These are phyloP conservation scores for Fraxinus pennsylvanica DNA, from an alignment of 257 asterid species.

Conservation along the genomic window DNA sequence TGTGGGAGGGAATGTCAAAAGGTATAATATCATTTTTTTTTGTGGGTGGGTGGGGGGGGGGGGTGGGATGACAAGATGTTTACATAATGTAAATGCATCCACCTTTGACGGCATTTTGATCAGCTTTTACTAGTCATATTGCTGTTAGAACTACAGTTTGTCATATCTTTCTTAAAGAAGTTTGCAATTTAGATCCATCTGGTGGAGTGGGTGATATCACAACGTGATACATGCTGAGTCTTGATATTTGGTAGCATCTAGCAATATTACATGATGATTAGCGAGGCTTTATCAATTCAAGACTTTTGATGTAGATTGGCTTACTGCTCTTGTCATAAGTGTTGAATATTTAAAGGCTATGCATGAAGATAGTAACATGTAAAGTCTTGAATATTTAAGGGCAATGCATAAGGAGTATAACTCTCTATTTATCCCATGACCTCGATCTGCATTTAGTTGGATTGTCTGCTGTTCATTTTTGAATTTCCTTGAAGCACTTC, in stretches of 20 bases:
- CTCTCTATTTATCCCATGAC: not conserved
- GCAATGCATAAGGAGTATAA: not conserved
- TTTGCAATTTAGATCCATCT: too few species aligned
- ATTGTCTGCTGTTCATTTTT: not conserved
- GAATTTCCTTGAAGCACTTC: not conserved
- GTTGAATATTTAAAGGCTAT: not conserved
- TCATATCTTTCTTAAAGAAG: too few species aligned
- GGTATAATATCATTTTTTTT: conserved; percentile 36
- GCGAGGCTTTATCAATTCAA: not conserved
- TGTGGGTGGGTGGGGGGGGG: too few species aligned
- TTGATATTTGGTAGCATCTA: not conserved
- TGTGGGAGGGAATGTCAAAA: conserved; percentile 79
- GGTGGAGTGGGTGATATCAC: not conserved
- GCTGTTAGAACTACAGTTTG: too few species aligned
- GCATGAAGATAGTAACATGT: not conserved
- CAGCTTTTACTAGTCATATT: too few species aligned
- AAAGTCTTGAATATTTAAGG: not conserved
- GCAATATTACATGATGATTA: not conserved
- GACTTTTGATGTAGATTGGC: not conserved
- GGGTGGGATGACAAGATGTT: too few species aligned
- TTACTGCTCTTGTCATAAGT: not conserved
- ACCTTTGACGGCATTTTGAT: too few species aligned
- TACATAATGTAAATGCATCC: too few species aligned
- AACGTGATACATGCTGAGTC: not conserved
- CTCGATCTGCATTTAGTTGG: not conserved